Percentiles rank a stretch among this genome's conserved stretches.
Evolutionary conservation across 257 asterid genomes (phyloP).

Genomic region (Eucommia ulmoides): DNA sequence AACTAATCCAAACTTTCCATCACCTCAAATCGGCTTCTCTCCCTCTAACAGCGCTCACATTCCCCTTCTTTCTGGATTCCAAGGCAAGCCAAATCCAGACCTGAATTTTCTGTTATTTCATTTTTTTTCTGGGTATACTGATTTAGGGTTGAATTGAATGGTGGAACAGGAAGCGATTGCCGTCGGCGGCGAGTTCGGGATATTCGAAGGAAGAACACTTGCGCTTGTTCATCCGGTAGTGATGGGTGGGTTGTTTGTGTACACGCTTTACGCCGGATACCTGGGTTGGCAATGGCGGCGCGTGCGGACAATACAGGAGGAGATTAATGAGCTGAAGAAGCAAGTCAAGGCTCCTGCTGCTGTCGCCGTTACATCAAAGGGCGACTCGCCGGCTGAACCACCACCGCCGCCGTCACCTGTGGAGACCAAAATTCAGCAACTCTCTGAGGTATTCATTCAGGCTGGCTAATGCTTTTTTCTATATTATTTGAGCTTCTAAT

Average conservation of each 20-base stretch:
- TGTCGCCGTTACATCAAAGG: slow-evolving; percentile 60
- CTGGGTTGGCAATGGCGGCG: slow-evolving; percentile 99
- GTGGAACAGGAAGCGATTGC: slow-evolving; percentile 60
- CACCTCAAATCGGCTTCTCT: slow-evolving; percentile 40
- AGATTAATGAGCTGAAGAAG: slow-evolving; percentile 71
- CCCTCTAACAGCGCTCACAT: slow-evolving; percentile 54
- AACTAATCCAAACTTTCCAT: slow-evolving; percentile 8
- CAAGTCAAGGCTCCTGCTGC: slow-evolving; percentile 57
- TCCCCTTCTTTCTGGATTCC: slow-evolving; percentile 46
- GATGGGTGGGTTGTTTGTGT: slow-evolving; percentile 59
- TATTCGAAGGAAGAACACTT: slow-evolving; percentile 71
- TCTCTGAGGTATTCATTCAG: slow-evolving; percentile 64
- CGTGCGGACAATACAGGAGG: slow-evolving; percentile 67
- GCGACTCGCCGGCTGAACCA: slow-evolving; percentile 21
- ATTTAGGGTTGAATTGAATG: not conserved
- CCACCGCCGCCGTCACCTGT: slow-evolving; percentile 54
- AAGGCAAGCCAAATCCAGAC: slow-evolving; percentile 23
- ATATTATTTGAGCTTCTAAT: too few species aligned
- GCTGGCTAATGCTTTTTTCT: too few species aligned
- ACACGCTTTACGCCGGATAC: slow-evolving; percentile 78
- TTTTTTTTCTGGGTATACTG: not conserved
- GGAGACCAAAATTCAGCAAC: slow-evolving; percentile 70
- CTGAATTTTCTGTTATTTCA: not conserved
- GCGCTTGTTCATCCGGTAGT: slow-evolving; percentile 75
- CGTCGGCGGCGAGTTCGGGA: slow-evolving; percentile 73